Base-by-base conservation (phyloP, 2,329 filamentous ascomycete genomes). In the Catunica adiposa region DNA sequence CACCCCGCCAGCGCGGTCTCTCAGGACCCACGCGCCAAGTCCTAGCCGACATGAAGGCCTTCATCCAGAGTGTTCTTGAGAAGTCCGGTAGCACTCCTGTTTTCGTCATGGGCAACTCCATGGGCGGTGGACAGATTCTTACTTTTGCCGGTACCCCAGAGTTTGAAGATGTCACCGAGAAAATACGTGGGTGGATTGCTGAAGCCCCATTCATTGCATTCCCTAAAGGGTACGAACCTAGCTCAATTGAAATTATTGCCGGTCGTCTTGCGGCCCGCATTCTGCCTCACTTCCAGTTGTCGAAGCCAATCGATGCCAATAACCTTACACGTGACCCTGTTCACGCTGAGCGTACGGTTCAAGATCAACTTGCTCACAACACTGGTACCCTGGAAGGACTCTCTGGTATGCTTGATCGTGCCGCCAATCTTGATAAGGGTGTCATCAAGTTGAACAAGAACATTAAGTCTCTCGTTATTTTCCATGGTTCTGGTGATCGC, bases 31-130 rank as follows among this genome's bases (percentile, higher is more conserved):
- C 89, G 1, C 61, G 73, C 1, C 76, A 74, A 56, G 86, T 95
- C 56, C 71, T 94, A 47, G 74, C 77, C 57, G 89, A 96, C 66
- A 81, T 95, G 55, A 85, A 81, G 9, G 81, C 82, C 46, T 87
- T 96, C 66, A 56, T 59, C 55, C n/a, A 52, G 20, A 53, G 29
- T 17, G 73, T 92, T 61, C 73, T 73, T 58, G 70, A 72, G 31
- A 76, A 83, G 60, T 70, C 82, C 3, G 74, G 74, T 8, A 63
- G 68, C 3, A 22, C 56, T 22, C 87, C 88, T 0, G 65, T 94
- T 15, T 96, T 95, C 69, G 75, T 96, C 20, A 80, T 92, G 72
- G 89, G 89, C 54, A 88, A 95, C 68, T 89, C 83, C 22, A 95
- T 95, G 87, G 89, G 89, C 61, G 89, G 89, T 58, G 86, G 81